Conservation (phyloP, 805 yeast genomes). For the Sungouiella thailandica region DNA sequence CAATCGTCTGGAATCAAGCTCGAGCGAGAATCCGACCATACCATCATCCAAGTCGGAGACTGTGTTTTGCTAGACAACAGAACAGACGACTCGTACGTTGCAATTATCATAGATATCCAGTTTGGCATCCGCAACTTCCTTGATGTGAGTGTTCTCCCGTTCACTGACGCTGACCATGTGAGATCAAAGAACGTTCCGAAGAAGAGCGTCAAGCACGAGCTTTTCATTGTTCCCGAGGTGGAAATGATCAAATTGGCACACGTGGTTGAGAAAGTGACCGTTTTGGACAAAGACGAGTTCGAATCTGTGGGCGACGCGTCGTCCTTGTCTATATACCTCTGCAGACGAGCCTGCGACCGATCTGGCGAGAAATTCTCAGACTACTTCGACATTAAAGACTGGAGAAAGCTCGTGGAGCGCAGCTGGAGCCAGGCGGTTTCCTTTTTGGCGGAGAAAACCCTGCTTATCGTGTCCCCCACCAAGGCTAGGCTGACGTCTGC, state of each 20-base stretch:
- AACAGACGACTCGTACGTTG: conserved; percentile 30
- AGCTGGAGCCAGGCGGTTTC: conserved; percentile 7
- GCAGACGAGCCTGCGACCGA: conserved; percentile 40
- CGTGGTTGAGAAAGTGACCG: conserved; percentile 41
- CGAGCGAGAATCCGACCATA: conserved; percentile 32
- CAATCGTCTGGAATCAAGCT: conserved; percentile 5
- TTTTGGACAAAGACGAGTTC: conserved; percentile 36
- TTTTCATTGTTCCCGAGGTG: conserved; percentile 50
- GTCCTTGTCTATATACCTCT: conserved; percentile 26
- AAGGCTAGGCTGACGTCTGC: conserved; percentile 1
- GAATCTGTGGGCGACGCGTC: conserved; percentile 34
- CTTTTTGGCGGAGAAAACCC: conserved; percentile 10
- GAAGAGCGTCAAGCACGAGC: conserved; percentile 32
- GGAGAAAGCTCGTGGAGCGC: conserved; percentile 16
- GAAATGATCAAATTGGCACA: conserved; percentile 40
- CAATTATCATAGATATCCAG: conserved; percentile 46
- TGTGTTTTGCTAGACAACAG: conserved; percentile 33
- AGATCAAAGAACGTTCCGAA: conserved; percentile 15
- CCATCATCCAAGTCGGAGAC: conserved; percentile 51
- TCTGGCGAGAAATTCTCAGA: conserved; percentile 29
- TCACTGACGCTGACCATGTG: conserved; percentile 40
- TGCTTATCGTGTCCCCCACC: conserved; percentile 14
- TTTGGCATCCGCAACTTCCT: conserved; percentile 47
- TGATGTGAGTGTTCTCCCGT: conserved; percentile 45
- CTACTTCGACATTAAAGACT: conserved; percentile 35